Percentiles rank a stretch among this genome's conserved stretches.
Evolutionary conservation across 176 grass and related monocot genomes (phyloP).

Genomic region (Tillandsia leiboldiana): DNA sequence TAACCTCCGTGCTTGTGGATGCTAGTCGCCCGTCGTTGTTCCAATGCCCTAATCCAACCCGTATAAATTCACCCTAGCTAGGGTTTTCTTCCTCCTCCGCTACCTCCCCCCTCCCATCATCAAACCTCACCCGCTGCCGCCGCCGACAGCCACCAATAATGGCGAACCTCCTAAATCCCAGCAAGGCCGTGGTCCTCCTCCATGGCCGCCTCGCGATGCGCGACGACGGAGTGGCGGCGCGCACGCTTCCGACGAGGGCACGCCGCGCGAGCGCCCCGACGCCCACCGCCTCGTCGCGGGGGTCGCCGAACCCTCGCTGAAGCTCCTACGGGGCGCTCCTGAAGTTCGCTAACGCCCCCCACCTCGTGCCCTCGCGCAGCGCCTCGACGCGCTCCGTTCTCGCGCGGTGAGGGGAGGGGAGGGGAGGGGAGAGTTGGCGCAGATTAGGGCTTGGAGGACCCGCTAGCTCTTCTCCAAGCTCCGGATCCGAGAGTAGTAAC

Average conservation of each 20-base stretch:
- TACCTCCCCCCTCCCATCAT: neutral
- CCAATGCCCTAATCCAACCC: too few relatives aligned
- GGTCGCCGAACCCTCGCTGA: constrained; percentile 38
- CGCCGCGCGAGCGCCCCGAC: constrained; percentile 36
- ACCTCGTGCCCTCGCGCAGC: constrained; percentile 51
- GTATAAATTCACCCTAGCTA: neutral
- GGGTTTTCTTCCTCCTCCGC: neutral
- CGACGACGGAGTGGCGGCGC: constrained; percentile 32
- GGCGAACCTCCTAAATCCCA: constrained; percentile 45
- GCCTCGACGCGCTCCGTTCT: constrained; percentile 31
- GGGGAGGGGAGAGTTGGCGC: constrained; percentile 33
- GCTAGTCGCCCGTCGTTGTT: too few relatives aligned
- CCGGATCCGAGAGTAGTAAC: constrained; percentile 19
- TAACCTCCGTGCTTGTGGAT: too few relatives aligned
- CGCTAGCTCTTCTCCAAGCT: constrained; percentile 63
- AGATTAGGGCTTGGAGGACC: constrained; percentile 52
- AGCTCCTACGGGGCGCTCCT: constrained; percentile 52
- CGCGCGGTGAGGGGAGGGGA: constrained; percentile 39
- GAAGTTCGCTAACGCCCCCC: constrained; percentile 47
- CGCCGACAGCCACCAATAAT: constrained; percentile 14
- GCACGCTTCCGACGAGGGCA: constrained; percentile 48
- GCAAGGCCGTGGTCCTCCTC: constrained; percentile 48
- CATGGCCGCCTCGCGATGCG: constrained; percentile 36
- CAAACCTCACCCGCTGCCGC: neutral
- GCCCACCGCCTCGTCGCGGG: constrained; percentile 52